Evolutionary conservation across 768 basidiomycete genomes (phyloP), one percentile per base, ranked within the genome.

Genomic region (Hygrocybe punicea): DNA sequence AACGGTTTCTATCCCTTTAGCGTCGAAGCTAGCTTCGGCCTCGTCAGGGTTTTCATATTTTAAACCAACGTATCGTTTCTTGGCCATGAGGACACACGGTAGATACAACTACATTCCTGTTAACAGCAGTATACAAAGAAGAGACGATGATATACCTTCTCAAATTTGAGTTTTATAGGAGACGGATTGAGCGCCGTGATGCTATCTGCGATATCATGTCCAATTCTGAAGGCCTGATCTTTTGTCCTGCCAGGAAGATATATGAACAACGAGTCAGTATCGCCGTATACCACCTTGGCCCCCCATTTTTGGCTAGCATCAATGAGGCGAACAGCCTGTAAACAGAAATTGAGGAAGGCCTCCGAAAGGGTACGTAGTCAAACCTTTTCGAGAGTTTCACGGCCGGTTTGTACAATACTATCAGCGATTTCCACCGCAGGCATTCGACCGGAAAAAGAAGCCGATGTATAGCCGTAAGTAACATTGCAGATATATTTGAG

Each of bases 361-460:
- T 57, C 45, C 13, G 39, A 17, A 29, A 21, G 17, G 21, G n/a
- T 14, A 19, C 35, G 13, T 14, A 4, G 29, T 62, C 74, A 8
- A 37, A 89, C 95, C 83, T 93, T 92, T 71, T 98, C 96, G 19
- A 98, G 75, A 0, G 93, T 98, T 72, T 98, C 95, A 39, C 97
- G 80, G 5, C 97, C 96, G 42, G 85, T 95, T 73, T 98, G 94
- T 0, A 99, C 96, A 63, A 98, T 98, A 56, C 93, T 93, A 65
- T 99, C 97, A 0, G 97, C 97, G 39, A 99, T 93, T 69, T 98
- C 95, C 17, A 98, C 95, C 9, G 91, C 93, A 21, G 97, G 97
- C 97, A 99, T 98, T 48, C 97, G 80, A 2, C 97, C 97, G 14
- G 95, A 98, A 66, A 86, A 97, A 1, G 90, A 89, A 2, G 97